Evolutionary conservation across 1,284 basidiomycete genomes (phyloP).

Genomic region (Ceratobasidium sp.): DNA sequence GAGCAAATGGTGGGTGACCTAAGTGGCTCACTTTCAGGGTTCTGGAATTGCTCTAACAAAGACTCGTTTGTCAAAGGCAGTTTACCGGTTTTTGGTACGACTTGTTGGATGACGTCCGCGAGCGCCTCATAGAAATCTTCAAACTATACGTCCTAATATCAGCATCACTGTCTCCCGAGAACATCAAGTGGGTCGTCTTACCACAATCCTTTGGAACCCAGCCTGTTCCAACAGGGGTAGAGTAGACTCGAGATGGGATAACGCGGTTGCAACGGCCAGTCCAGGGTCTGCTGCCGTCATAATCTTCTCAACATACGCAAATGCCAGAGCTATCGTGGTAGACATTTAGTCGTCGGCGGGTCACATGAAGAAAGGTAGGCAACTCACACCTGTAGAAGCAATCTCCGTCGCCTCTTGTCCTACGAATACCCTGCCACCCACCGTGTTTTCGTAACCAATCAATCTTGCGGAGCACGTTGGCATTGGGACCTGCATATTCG

Average conservation of each 20-base stretch:
- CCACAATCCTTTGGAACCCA: conserved; percentile 70
- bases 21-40: conserved; percentile 58
- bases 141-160: conserved; percentile 38
- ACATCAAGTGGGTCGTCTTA: conserved; percentile 52
- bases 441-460: conserved; percentile 60
- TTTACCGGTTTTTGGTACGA: conserved; percentile 51
- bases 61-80: conserved; percentile 51
- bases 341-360: conserved; percentile 48
- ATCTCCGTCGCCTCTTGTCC: conserved; percentile 75
- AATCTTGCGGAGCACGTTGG: conserved; percentile 67
- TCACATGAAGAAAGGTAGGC: background rate
- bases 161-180: background rate
- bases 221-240: conserved; percentile 61
- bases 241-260: conserved; percentile 62
- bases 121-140: conserved; percentile 62
- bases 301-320: conserved; percentile 68
- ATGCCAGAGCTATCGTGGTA: conserved; percentile 63
- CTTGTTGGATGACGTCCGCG: conserved; percentile 52
- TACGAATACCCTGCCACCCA: conserved; percentile 68
- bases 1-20: background rate
- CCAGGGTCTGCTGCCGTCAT: conserved; percentile 55
- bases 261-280: conserved; percentile 58
- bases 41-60: conserved; percentile 63
- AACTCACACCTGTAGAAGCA: conserved; percentile 74
- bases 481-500: conserved; percentile 68